Percentiles rank a stretch among this genome's conserved stretches.
Conservation (phyloP, 257 asterid genomes). For the Scutellaria baicalensis region DNA sequence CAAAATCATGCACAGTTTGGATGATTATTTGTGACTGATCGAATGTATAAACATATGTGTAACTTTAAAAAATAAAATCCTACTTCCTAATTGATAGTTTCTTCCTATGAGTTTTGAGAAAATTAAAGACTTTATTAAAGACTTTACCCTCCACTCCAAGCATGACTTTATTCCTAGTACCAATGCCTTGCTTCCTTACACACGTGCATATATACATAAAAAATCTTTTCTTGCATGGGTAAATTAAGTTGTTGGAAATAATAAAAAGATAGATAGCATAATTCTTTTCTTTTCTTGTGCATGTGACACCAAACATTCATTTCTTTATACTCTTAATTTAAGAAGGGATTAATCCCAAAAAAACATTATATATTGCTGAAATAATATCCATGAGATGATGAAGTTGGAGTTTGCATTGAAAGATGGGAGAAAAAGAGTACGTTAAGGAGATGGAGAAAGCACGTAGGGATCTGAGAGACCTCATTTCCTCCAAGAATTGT, state of each 20-base stretch:
- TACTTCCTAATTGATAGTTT: too few relatives aligned
- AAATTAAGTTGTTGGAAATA: not conserved
- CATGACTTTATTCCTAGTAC: not conserved
- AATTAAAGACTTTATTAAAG: too few relatives aligned
- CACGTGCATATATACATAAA: not conserved
- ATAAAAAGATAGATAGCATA: not conserved
- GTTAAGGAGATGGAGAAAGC: conserved; percentile 51
- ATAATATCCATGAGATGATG: not conserved
- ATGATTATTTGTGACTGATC: too few relatives aligned
- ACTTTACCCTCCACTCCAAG: not conserved
- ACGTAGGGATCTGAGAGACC: conserved; percentile 58
- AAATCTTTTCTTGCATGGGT: not conserved
- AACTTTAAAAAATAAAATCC: too few relatives aligned
- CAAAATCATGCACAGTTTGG: too few relatives aligned
- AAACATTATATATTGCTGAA: not conserved
- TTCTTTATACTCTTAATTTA: too few relatives aligned
- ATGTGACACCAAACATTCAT: conserved; percentile 14
- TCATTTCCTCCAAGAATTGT: conserved; percentile 55
- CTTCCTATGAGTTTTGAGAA: too few relatives aligned
- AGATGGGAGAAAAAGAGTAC: conserved; percentile 46
- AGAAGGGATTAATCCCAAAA: not conserved
- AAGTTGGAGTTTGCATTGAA: not conserved
- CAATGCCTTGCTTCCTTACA: not conserved
- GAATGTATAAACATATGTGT: too few relatives aligned
- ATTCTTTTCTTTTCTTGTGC: conserved; percentile 33